These are phyloP conservation scores for Neoboletus magnificus DNA, from an alignment of 768 basidiomycete genomes.

Conservation along the genomic window DNA sequence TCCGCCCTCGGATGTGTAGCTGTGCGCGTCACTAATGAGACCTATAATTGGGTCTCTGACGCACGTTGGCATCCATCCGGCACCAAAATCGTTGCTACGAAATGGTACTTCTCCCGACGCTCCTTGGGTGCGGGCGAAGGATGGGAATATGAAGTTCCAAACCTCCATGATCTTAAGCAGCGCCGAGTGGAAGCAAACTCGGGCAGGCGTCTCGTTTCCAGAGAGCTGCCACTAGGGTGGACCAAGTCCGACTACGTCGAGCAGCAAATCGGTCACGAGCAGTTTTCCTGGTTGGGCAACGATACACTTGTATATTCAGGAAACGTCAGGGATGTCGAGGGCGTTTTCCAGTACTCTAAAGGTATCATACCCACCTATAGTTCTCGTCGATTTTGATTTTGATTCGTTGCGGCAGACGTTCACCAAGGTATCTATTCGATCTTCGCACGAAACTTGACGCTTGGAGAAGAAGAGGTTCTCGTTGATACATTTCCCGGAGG, in stretches of 20 bases:
- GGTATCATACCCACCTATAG: slow-evolving; percentile 34
- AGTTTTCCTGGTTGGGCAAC: slow-evolving; percentile 57
- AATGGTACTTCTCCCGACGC: slow-evolving; percentile 68
- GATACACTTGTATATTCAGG: slow-evolving; percentile 64
- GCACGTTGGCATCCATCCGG: slow-evolving; percentile 70
- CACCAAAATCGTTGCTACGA: slow-evolving; percentile 62
- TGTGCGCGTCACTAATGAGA: slow-evolving; percentile 64
- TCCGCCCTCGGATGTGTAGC: slow-evolving; percentile 25
- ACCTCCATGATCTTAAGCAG: slow-evolving; percentile 2
- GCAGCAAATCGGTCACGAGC: slow-evolving; percentile 74
- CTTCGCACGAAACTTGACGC: slow-evolving; percentile 62
- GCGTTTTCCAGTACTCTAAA: slow-evolving; percentile 59
- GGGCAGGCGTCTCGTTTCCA: slow-evolving; percentile 54
- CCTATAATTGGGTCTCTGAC: slow-evolving; percentile 67
- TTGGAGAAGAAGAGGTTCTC: slow-evolving; percentile 46
- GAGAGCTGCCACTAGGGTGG: slow-evolving; percentile 62
- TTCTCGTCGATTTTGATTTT: background rate
- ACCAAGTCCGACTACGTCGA: slow-evolving; percentile 53
- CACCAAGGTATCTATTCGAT: slow-evolving; percentile 71
- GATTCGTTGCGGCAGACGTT: slow-evolving; percentile 44
- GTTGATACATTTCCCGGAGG: slow-evolving; percentile 62
- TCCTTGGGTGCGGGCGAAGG: slow-evolving; percentile 71
- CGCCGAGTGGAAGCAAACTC: slow-evolving; percentile 35
- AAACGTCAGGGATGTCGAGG: slow-evolving; percentile 51
- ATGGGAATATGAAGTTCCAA: slow-evolving; percentile 61